Evolutionary conservation across 2,329 filamentous ascomycete genomes (phyloP).

Genomic region (Calonectria montana): DNA sequence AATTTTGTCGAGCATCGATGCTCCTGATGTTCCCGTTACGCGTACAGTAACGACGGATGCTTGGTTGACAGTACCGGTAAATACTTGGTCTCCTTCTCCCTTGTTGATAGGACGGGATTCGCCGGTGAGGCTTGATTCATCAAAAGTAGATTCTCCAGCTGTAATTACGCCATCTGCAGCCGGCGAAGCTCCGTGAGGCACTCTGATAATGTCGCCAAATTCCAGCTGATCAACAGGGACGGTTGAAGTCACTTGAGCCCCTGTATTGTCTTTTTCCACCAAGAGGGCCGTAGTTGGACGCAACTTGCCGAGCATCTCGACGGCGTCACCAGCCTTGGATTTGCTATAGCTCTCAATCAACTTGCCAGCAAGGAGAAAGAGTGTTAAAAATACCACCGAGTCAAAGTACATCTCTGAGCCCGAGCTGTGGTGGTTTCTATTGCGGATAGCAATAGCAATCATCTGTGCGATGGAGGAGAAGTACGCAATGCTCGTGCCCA

Average conservation of each 20-base stretch:
- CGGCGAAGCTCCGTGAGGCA: constrained; percentile 84
- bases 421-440: constrained; percentile 34
- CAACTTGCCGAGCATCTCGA: constrained; percentile 81
- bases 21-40: constrained; percentile 73
- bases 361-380: constrained; percentile 83
- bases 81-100: constrained; percentile 71
- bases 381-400: constrained; percentile 89
- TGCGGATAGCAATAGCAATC: constrained; percentile 67
- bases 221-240: constrained; percentile 78
- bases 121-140: constrained; percentile 91
- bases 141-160: constrained; percentile 75
- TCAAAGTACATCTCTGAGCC: constrained; percentile 79
- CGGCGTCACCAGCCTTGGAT: constrained; percentile 87
- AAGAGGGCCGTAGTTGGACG: constrained; percentile 82
- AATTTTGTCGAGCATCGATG: constrained; percentile 84
- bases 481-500: constrained; percentile 90
- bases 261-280: constrained; percentile 59
- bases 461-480: constrained; percentile 84
- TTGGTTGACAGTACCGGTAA: constrained; percentile 81
- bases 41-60: constrained; percentile 70
- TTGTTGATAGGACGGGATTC: constrained; percentile 78
- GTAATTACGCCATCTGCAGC: constrained; percentile 82
- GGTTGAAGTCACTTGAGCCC: constrained; percentile 51
- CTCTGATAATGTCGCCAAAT: constrained; percentile 77
- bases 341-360: constrained; percentile 92